Evolutionary conservation across 2,329 filamentous ascomycete species (phyloP).

Genomic region (Whalleya microplaca): DNA sequence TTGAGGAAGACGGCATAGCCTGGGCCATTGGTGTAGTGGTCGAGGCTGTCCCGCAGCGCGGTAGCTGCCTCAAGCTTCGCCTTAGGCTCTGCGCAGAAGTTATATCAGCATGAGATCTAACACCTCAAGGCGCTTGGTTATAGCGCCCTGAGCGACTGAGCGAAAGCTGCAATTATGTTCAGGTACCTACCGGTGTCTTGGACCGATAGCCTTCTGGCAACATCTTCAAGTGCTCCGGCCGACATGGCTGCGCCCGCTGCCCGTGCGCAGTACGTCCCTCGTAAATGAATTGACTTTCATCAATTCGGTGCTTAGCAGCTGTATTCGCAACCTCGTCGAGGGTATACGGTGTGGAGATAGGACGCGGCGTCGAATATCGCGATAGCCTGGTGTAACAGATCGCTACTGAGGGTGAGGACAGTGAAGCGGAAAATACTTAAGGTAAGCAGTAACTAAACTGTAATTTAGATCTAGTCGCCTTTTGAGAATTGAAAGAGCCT

Average conservation of each 20-base stretch:
- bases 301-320: slow-evolving; percentile 13
- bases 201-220: slow-evolving; percentile 62
- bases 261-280: slow-evolving; percentile 30
- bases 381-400: slow-evolving; percentile 6
- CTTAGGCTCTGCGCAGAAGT: slow-evolving; percentile 67
- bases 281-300: slow-evolving; percentile 32
- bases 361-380: not conserved
- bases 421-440: too few relatives aligned
- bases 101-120: not conserved
- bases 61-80: slow-evolving; percentile 80
- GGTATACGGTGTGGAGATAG: not conserved
- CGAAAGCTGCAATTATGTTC: slow-evolving; percentile 11
- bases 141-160: not conserved
- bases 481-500: slow-evolving; percentile 12
- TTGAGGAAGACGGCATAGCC: slow-evolving; percentile 82
- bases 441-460: too few relatives aligned
- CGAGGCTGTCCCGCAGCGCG: slow-evolving; percentile 87
- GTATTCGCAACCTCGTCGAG: not conserved
- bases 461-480: not conserved
- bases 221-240: slow-evolving; percentile 63
- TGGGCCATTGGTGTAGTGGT: slow-evolving; percentile 78
- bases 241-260: slow-evolving; percentile 61
- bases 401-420: too few relatives aligned
- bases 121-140: not conserved
- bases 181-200: slow-evolving; percentile 56